Percentiles rank a stretch among this genome's conserved stretches.
These are phyloP conservation scores for Rhododendron kiyosumense DNA, from an alignment of 148 eudicot genomes.

Conservation along the genomic window DNA sequence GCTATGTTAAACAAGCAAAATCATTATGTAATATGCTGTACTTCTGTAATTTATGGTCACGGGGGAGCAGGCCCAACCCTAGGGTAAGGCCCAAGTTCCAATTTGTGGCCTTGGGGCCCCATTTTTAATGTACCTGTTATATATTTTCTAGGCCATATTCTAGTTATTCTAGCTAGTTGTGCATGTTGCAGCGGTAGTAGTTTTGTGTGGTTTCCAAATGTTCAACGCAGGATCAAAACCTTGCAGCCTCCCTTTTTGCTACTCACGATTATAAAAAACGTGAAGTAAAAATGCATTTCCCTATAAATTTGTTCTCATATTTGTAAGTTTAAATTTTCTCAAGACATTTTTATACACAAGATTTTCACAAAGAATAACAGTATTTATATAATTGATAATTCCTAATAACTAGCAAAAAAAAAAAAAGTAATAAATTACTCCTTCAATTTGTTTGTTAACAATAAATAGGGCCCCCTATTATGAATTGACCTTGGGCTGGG, in stretches of 20 bases:
- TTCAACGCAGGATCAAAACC: neutral
- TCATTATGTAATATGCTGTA: neutral
- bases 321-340: too few species aligned
- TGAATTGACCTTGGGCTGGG: too few species aligned
- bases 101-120: neutral
- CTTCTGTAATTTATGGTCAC: neutral
- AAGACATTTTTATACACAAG: too few species aligned
- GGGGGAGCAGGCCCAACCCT: neutral
- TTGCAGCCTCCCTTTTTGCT: too few species aligned
- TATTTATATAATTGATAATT: too few species aligned
- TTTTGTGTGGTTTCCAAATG: neutral
- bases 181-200: neutral
- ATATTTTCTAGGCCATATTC: neutral
- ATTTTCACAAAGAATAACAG: too few species aligned
- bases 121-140: neutral
- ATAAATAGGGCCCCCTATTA: neutral
- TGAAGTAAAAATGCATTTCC: too few species aligned
- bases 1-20: neutral
- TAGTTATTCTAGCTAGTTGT: neutral
- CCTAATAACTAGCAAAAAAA: neutral
- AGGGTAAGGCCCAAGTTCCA: neutral
- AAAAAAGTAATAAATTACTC: neutral
- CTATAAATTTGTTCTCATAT: too few species aligned
- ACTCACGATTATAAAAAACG: too few species aligned
- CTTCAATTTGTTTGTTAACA: neutral